phyloP scores from a whole-genome alignment of 345 rosid species.

The Citrus sp. region DNA sequence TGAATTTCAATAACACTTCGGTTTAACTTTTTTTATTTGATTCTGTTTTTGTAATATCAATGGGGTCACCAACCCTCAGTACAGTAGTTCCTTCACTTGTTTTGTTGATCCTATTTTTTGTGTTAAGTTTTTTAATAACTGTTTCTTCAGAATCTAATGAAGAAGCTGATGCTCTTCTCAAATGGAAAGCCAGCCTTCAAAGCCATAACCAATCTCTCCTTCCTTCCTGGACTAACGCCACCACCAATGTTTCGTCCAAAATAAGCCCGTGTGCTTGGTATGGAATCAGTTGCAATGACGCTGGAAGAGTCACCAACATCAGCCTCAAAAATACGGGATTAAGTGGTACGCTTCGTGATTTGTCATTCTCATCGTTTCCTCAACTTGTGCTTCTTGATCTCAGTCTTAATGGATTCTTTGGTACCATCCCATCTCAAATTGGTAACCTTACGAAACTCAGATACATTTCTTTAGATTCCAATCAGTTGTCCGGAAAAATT shows the following conservation, averaged over 20 bases:
- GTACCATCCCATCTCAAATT: neutral
- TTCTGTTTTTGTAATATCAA: neutral
- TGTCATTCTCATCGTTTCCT: neutral
- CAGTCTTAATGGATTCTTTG: neutral
- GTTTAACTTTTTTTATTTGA: no score
- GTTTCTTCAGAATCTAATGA: neutral
- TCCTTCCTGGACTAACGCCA: neutral
- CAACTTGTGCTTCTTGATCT: neutral
- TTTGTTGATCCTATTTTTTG: neutral
- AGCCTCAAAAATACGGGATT: neutral
- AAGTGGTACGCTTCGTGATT: neutral
- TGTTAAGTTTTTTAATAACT: neutral
- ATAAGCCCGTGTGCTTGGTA: neutral
- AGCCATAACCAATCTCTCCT: slow-evolving; percentile 7
- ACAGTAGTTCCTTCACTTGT: neutral
- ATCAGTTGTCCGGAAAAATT: neutral
- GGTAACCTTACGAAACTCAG: neutral
- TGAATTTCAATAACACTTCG: neutral
- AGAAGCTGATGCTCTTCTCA: slow-evolving; percentile 19
- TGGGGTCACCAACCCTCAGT: neutral
- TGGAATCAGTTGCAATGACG: neutral
- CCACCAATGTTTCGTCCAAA: neutral
- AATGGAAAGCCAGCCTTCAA: slow-evolving; percentile 25
- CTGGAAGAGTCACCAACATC: neutral
- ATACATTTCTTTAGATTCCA: neutral